These are phyloP conservation scores for Arctostaphylos glauca DNA, from an alignment of 148 eudicot species.

Conservation along the genomic window DNA sequence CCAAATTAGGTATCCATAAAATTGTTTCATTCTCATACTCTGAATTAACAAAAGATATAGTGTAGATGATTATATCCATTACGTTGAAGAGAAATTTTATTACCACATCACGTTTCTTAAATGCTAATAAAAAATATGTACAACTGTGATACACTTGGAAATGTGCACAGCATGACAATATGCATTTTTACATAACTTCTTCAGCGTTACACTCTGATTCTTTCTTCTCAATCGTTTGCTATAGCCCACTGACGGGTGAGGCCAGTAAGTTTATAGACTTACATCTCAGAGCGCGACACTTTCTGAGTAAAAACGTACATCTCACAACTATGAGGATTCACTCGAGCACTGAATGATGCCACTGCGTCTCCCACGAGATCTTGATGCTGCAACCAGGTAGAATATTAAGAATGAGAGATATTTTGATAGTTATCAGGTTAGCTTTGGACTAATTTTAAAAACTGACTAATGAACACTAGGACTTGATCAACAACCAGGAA, in stretches of 20 bases:
- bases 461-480: not conserved
- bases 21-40: not conserved
- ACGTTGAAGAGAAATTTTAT: not conserved
- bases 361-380: conserved; percentile 41
- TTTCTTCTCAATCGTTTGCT: not conserved
- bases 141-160: not conserved
- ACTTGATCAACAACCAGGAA: not conserved
- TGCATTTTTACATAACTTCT: not conserved
- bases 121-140: not conserved
- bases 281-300: conserved; percentile 22
- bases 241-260: not conserved
- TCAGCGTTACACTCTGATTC: not conserved
- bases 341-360: conserved; percentile 52
- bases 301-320: conserved; percentile 61
- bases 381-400: conserved; percentile 50
- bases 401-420: not conserved
- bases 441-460: not conserved
- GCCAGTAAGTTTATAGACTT: not conserved
- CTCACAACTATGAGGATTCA: conserved; percentile 71
- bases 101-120: not conserved
- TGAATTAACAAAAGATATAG: too few relatives aligned
- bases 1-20: not conserved
- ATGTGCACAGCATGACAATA: not conserved
- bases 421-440: not conserved
- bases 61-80: not conserved